These are phyloP conservation scores for Andalucia godoyi DNA, from an alignment of 78 protist species.

Conservation along the genomic window DNA sequence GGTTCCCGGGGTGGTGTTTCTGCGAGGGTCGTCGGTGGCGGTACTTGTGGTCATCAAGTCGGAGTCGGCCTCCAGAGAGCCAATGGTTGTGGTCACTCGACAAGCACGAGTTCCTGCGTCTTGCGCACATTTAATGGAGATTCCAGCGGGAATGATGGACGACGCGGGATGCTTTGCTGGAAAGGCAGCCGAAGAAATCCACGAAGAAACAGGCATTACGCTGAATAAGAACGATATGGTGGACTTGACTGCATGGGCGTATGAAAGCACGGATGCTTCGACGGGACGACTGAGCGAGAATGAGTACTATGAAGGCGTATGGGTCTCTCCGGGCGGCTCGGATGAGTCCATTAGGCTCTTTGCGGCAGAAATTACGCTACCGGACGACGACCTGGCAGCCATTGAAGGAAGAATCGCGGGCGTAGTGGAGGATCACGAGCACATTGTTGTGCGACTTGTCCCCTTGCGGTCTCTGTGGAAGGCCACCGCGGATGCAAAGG, in stretches of 20 bases:
- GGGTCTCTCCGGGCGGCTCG: too few species aligned
- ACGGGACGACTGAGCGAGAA: too few species aligned
- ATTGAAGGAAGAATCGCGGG: too few species aligned
- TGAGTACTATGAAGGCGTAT: too few species aligned
- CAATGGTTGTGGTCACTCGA: neutral
- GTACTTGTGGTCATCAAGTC: neutral
- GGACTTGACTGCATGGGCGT: neutral
- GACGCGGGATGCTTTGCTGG: neutral
- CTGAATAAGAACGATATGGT: neutral
- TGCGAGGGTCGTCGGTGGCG: neutral
- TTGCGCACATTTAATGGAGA: neutral
- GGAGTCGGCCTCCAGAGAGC: neutral
- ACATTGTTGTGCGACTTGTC: too few species aligned
- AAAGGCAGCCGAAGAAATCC: neutral
- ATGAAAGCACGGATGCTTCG: too few species aligned
- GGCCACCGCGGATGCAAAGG: too few species aligned
- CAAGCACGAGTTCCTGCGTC: neutral
- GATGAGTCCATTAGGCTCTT: too few species aligned
- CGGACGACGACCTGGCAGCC: too few species aligned
- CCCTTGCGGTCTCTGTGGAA: too few species aligned
- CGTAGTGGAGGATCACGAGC: too few species aligned
- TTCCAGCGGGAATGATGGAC: slow-evolving; percentile 7
- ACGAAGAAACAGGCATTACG: neutral
- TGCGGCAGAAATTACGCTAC: too few species aligned
- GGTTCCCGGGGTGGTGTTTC: neutral